Evolutionary conservation across 169 alveolate genomes (phyloP).

Genomic region (Eimeria sp.): DNA sequence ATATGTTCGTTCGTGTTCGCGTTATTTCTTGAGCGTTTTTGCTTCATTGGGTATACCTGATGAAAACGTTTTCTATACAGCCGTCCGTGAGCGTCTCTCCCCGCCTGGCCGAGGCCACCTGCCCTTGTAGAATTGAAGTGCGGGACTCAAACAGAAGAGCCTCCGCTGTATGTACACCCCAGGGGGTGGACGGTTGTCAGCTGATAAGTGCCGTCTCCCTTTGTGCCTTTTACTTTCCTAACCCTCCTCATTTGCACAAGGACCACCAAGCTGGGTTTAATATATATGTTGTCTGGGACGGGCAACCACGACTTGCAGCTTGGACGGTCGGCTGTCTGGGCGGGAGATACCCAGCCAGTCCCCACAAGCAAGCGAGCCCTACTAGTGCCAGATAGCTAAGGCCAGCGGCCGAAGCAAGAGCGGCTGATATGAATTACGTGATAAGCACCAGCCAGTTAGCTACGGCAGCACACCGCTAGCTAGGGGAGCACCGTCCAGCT

Average conservation of each 20-base stretch:
- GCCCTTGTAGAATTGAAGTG: background rate
- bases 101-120: background rate
- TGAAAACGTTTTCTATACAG: background rate
- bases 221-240: background rate
- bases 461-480: background rate
- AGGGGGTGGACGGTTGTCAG: background rate
- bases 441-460: background rate
- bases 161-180: background rate
- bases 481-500: background rate
- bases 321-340: background rate
- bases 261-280: background rate
- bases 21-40: background rate
- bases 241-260: background rate
- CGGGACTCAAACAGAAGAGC: background rate
- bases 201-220: background rate
- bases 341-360: background rate
- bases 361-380: background rate
- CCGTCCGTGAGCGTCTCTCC: background rate
- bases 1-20: background rate
- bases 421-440: background rate
- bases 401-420: background rate
- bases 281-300: background rate
- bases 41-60: background rate
- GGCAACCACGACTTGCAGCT: background rate
- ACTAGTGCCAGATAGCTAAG: background rate